Conservation (phyloP, 768 basidiomycete species). For the Heimioporus sp. region DNA sequence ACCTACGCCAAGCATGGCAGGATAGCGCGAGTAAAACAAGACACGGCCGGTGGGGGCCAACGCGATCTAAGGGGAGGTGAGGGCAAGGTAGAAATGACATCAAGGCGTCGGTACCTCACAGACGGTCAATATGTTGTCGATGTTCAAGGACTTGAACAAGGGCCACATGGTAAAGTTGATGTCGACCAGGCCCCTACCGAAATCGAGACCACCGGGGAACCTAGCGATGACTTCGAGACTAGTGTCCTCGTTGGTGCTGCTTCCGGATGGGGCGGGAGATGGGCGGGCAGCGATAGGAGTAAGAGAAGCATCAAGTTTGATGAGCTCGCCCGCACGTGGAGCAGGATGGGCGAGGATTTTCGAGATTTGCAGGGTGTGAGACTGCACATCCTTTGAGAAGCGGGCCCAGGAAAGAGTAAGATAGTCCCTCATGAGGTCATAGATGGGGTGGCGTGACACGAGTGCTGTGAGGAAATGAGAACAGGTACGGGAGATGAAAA, state of each 20-base stretch:
- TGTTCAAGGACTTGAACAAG: slow-evolving; percentile 86
- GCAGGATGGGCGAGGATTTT: slow-evolving; percentile 87
- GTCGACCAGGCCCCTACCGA: slow-evolving; percentile 86
- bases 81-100: neutral
- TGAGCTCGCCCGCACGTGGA: slow-evolving; percentile 82
- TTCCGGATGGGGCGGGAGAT: slow-evolving; percentile 38
- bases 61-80: slow-evolving; percentile 55
- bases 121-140: slow-evolving; percentile 90
- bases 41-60: slow-evolving; percentile 84
- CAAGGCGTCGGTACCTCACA: slow-evolving; percentile 62
- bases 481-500: slow-evolving; percentile 2
- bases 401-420: slow-evolving; percentile 95
- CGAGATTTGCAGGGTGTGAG: slow-evolving; percentile 86
- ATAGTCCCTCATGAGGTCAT: slow-evolving; percentile 93
- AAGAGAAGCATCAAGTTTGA: slow-evolving; percentile 82
- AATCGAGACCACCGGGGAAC: slow-evolving; percentile 92
- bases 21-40: slow-evolving; percentile 85
- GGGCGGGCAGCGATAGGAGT: slow-evolving; percentile 43
- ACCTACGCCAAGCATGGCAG: slow-evolving; percentile 84
- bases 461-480: slow-evolving; percentile 47
- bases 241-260: slow-evolving; percentile 34
- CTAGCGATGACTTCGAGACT: slow-evolving; percentile 82
- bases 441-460: slow-evolving; percentile 91
- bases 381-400: slow-evolving; percentile 91
- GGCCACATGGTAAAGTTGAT: slow-evolving; percentile 99